phyloP scores from a whole-genome alignment of 75 land plant species.

The Azolla pinnata region DNA sequence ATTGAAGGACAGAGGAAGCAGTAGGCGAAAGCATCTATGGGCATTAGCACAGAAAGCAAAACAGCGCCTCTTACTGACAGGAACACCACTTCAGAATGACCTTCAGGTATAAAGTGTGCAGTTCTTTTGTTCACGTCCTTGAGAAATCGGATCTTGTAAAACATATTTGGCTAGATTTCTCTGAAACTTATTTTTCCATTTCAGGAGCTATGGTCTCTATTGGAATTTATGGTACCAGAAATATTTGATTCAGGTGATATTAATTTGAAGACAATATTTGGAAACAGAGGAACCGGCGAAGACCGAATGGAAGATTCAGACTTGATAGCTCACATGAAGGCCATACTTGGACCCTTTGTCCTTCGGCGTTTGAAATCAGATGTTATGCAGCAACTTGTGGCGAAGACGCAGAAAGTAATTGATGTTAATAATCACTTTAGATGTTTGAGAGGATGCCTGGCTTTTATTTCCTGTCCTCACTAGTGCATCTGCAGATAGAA shows the following conservation, averaged over 20 bases:
- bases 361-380: slow-evolving; percentile 89
- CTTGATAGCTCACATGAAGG: slow-evolving; percentile 75
- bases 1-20: slow-evolving; percentile 82
- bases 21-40: slow-evolving; percentile 73
- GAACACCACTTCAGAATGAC: slow-evolving; percentile 96
- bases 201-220: slow-evolving; percentile 95
- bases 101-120: slow-evolving; percentile 62
- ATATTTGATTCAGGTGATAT: slow-evolving; percentile 78
- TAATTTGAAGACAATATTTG: slow-evolving; percentile 68
- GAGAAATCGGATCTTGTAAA: no score
- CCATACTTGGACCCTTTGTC: slow-evolving; percentile 90
- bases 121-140: slow-evolving; percentile 1
- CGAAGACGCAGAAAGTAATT: slow-evolving; percentile 69
- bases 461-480: no score
- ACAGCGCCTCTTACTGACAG: slow-evolving; percentile 91
- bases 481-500: slow-evolving; percentile 45
- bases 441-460: no score
- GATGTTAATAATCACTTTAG: background rate
- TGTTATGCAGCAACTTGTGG: slow-evolving; percentile 95
- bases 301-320: slow-evolving; percentile 57
- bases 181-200: slow-evolving; percentile 13
- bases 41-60: slow-evolving; percentile 75
- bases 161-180: no score
- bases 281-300: slow-evolving; percentile 9
- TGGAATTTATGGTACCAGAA: slow-evolving; percentile 97